phyloP scores from a whole-genome alignment of 306 rosid genomes.

The Vigna unguiculata region DNA sequence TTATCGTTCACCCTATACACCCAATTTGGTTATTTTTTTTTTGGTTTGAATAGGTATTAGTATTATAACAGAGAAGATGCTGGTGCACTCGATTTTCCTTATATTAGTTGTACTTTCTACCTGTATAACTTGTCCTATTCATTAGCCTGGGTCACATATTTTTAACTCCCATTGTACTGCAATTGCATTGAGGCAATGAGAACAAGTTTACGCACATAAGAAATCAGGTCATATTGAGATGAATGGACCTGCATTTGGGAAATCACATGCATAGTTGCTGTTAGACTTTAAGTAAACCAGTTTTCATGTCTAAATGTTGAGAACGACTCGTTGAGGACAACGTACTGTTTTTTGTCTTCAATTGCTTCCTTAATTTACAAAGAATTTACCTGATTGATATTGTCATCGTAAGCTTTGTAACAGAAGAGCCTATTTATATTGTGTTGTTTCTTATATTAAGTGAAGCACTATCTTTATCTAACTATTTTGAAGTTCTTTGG shows the following conservation, averaged over 20 bases:
- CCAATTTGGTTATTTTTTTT: background rate
- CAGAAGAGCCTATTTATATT: background rate
- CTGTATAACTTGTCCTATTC: slow-evolving; percentile 6
- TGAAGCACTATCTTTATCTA: background rate
- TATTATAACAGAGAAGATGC: background rate
- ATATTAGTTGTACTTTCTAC: slow-evolving; percentile 22
- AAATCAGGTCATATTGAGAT: background rate
- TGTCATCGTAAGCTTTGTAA: background rate
- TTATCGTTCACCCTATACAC: background rate
- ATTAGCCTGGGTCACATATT: background rate
- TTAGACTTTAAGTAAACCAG: background rate
- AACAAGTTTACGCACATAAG: background rate
- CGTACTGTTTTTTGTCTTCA: slow-evolving; percentile 5
- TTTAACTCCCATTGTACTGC: background rate
- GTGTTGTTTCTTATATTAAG: background rate
- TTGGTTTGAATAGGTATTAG: background rate
- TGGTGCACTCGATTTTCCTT: background rate
- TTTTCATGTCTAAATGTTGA: background rate
- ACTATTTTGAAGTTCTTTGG: background rate
- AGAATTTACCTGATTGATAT: background rate
- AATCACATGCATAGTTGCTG: no score
- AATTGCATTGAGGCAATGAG: background rate
- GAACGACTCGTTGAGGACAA: slow-evolving; percentile 1
- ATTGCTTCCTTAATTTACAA: background rate
- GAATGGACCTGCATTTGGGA: background rate